Base-by-base conservation (phyloP, 768 basidiomycete species). In the Tricholoma saponaceum region DNA sequence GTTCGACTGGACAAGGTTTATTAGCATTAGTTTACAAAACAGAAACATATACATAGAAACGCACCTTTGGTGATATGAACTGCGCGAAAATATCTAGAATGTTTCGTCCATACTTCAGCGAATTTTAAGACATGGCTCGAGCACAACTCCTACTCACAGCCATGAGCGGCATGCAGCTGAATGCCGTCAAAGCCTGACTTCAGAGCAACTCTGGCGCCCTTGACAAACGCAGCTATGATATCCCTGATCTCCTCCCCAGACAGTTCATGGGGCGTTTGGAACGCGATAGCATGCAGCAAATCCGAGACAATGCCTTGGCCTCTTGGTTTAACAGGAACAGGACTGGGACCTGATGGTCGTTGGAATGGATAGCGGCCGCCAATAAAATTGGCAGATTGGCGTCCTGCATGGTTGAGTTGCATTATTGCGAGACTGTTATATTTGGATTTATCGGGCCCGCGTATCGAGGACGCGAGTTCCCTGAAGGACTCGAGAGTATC, bases 101-200 rank as follows among this genome's bases (percentile, higher is more conserved):
- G 14, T 52, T 30, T 47, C 56, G 18, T 26, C 52, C 14, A 52
- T 18, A 25, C 10, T 33, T 51, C 1, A 62, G 25, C 32, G 35
- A 26, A 49, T 2, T 33, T 51, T 43, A 41, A 9, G 41, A 37
- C 12, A 46, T 20, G 12, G 28, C 30, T 20, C 22, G 14, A 12
- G 13, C 12, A 32, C 30, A 3, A 58, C 18, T 18, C 30, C 4
- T 23, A 82, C 89, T 70, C 55, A 92, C 89, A 95, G 35, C 93
- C 93, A 70, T 95, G 93, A 1, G 87, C 87, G 23, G 78, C 87
- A 68, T 97, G 95, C 9, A 98, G 60, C 65, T 97, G 83, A 3
- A 96, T 74, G 0, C 95, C 95, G 60, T 96, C 91, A 67, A 94
- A 95, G 0, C 91, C 92, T 39, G 87, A 73, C 54, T 79, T 67